A percentile compares a stretch with the other conserved stretches of the same genome.
Evolutionary conservation across 345 rosid species (phyloP).

Genomic region (Eucalyptus paniculata): DNA sequence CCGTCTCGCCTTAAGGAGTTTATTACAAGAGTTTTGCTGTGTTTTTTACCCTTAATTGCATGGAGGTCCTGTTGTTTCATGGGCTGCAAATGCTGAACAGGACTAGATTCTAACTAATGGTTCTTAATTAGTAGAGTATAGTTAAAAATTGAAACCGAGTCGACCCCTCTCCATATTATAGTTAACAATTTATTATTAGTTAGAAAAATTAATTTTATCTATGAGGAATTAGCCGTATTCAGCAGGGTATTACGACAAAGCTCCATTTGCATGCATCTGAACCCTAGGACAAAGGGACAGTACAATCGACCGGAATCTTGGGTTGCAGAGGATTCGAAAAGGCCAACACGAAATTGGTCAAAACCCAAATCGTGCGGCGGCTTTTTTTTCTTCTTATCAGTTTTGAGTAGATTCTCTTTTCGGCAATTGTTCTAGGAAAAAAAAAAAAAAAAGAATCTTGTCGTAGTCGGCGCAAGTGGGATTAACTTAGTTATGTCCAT

Average conservation of each 20-base stretch:
- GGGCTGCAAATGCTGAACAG: not conserved
- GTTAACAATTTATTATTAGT: not conserved
- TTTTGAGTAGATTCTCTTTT: not conserved
- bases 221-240: not conserved
- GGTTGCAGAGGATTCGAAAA: not conserved
- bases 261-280: not conserved
- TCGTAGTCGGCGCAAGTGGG: fast-evolving
- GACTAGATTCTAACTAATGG: not conserved
- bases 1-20: not conserved
- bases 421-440: not conserved
- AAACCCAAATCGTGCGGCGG: not conserved
- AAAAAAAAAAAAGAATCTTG: not conserved
- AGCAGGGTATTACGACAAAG: not conserved
- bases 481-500: not conserved
- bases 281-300: not conserved
- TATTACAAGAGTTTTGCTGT: not conserved
- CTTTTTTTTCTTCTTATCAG: not conserved
- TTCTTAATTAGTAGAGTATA: not conserved
- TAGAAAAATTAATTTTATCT: not conserved
- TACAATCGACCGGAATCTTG: not conserved
- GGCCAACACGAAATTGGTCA: not conserved
- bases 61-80: not conserved
- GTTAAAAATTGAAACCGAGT: fast-evolving
- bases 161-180: not conserved
- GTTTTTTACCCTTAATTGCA: not conserved